phyloP scores from a whole-genome alignment of 306 rosid species.

The Mimosa bimucronata region DNA sequence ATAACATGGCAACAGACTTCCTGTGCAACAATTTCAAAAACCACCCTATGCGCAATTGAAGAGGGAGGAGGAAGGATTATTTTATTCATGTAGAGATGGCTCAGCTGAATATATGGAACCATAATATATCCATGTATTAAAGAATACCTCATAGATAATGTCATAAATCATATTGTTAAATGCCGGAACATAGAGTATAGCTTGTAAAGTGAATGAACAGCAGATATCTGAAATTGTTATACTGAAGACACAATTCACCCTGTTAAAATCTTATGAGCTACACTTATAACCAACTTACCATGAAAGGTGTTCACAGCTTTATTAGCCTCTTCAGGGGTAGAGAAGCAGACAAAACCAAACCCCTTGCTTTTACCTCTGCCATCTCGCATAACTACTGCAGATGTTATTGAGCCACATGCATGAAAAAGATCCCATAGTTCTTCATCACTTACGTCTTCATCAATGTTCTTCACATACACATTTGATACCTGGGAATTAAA shows the following conservation, averaged over 20 bases:
- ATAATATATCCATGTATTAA: conserved; percentile 1
- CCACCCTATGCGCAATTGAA: not conserved
- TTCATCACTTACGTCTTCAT: conserved; percentile 70
- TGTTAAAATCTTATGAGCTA: conserved; percentile 1
- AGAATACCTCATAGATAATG: not conserved
- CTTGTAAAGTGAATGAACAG: not conserved
- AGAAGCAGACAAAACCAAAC: conserved; percentile 90
- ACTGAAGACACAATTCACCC: not conserved
- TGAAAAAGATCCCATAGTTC: conserved; percentile 68
- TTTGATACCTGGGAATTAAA: conserved; percentile 69
- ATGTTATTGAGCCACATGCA: conserved; percentile 80
- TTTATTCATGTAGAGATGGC: too few relatives aligned
- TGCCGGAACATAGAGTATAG: not conserved
- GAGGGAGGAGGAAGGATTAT: too few relatives aligned
- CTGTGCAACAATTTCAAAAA: not conserved
- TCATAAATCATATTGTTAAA: not conserved
- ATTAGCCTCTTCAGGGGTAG: conserved; percentile 83
- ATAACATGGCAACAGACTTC: not conserved
- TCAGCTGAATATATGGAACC: not conserved
- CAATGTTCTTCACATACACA: conserved; percentile 87
- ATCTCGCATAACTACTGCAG: conserved; percentile 80
- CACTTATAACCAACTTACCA: conserved; percentile 52
- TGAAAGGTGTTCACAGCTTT: conserved; percentile 83
- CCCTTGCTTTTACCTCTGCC: conserved; percentile 82
- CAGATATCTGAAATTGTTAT: not conserved